Base-by-base conservation (phyloP, 2,329 filamentous ascomycete genomes). In the Penicillium fuscoglaucum region DNA sequence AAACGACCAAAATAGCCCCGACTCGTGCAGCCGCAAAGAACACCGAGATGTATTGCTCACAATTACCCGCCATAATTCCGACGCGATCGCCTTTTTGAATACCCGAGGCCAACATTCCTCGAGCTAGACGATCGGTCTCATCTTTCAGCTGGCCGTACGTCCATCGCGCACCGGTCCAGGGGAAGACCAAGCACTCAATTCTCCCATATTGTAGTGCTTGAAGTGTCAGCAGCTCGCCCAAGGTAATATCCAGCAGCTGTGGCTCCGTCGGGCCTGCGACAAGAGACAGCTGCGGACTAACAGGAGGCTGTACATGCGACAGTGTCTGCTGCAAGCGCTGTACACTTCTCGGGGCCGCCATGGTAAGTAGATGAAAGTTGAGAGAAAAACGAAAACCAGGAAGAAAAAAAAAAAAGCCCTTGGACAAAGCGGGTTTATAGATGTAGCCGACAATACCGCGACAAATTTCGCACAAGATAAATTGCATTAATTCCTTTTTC, bases 141-240 rank as follows among this genome's bases (percentile, higher is more conserved):
- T 84, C 80, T 66, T 86, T 84, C 52, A 90, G 77, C 59, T 87
- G 80, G 60, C 83, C 81, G 74, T 89, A 90, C 0, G 87, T 88
- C 89, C 89, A 92, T 67, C 90, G 80, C 4, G 87, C 84, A 1
- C 86, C 86, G 0, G 89, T 91, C 89, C 89, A 92, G 0, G 89
- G 87, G 51, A 90, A 88, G 26, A 92, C 82, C 43, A 93, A 74
- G 60, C 85, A 89, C 70, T 92, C 89, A 54, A 84, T 81, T 51
- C 83, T 79, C 26, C 85, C 84, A 72, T 89, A 86, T 48, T 85
- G 81, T 50, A 85, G 80, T 45, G 84, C 87, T 74, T 93, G 90
- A 15, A 90, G 80, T 59, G 89, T 86, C 40, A 93, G 80, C 1
- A 93, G 81, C 70, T 90, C 87, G 6, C 87, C 87, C 8, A 93